Evolutionary conservation across 2,329 filamentous ascomycete species (phyloP).

Genomic region (Monosporascus sp.): DNA sequence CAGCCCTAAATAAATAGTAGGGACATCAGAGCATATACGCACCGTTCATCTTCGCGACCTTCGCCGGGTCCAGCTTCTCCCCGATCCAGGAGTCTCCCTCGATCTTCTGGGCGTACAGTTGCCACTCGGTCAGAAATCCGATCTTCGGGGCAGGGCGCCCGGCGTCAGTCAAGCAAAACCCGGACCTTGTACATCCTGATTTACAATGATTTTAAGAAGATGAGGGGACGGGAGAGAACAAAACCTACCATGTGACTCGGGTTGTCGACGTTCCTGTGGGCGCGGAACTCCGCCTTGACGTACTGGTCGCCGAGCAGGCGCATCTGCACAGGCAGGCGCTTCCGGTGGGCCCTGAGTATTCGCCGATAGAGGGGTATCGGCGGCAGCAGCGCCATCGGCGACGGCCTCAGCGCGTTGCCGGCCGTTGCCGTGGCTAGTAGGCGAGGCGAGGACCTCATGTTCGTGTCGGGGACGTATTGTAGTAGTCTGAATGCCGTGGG

Average conservation of each 20-base stretch:
- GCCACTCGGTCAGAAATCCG: constrained; percentile 95
- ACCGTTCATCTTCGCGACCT: constrained; percentile 95
- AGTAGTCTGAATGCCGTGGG: background rate
- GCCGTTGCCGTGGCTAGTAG: constrained; percentile 18
- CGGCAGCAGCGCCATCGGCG: constrained; percentile 65
- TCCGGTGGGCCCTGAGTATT: constrained; percentile 79
- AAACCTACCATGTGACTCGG: constrained; percentile 75
- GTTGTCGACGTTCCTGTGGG: constrained; percentile 79
- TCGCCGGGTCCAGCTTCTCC: constrained; percentile 74
- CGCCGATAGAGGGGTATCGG: constrained; percentile 87
- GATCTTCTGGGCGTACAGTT: constrained; percentile 85
- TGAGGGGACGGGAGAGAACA: background rate
- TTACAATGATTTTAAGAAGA: background rate
- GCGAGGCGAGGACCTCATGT: constrained; percentile 19
- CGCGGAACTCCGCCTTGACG: constrained; percentile 85
- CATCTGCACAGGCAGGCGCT: constrained; percentile 66
- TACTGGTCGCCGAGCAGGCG: constrained; percentile 87
- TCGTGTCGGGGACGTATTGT: constrained; percentile 21
- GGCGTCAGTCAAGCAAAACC: background rate
- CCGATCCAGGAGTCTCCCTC: constrained; percentile 84
- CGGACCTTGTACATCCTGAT: too few relatives aligned
- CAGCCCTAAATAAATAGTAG: background rate
- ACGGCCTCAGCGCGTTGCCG: constrained; percentile 20
- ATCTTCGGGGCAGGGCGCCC: constrained; percentile 50
- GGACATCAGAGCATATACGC: constrained; percentile 26